These are phyloP conservation scores for Fraxinus excelsior DNA, from an alignment of 257 asterid species.

Conservation along the genomic window DNA sequence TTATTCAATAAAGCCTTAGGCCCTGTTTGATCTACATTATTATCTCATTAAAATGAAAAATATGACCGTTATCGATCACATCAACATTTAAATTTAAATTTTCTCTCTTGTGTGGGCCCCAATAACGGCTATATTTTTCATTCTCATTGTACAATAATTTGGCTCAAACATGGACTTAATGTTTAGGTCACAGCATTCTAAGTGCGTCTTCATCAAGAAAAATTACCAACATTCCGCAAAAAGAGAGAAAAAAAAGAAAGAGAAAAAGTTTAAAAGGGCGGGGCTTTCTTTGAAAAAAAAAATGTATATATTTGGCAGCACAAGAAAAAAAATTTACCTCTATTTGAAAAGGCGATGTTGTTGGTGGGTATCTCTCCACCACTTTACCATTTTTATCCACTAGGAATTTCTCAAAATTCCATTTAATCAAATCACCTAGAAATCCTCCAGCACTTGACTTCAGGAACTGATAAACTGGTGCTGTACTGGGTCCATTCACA, in stretches of 20 bases:
- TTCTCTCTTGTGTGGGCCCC: too few species aligned
- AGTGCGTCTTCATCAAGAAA: not conserved
- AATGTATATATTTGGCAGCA: not conserved
- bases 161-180: too few species aligned
- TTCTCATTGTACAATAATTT: too few species aligned
- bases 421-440: slow-evolving; percentile 78
- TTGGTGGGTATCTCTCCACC: slow-evolving; percentile 84
- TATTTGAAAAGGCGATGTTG: slow-evolving; percentile 85
- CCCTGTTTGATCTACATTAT: too few species aligned
- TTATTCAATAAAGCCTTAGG: not conserved
- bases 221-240: not conserved
- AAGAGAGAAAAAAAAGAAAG: too few species aligned
- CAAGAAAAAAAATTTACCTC: slow-evolving; percentile 52
- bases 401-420: slow-evolving; percentile 96
- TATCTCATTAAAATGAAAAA: too few species aligned
- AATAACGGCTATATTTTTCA: too few species aligned
- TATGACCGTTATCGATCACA: too few species aligned
- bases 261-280: not conserved
- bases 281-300: not conserved
- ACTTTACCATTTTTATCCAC: slow-evolving; percentile 91
- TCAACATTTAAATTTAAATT: too few species aligned
- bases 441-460: slow-evolving; percentile 87
- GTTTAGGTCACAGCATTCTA: too few species aligned
- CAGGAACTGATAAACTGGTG: slow-evolving; percentile 86
- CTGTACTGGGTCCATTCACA: slow-evolving; percentile 89